Base-by-base conservation (phyloP, 2,329 filamentous ascomycete genomes). In the Gremmenia infestans region DNA sequence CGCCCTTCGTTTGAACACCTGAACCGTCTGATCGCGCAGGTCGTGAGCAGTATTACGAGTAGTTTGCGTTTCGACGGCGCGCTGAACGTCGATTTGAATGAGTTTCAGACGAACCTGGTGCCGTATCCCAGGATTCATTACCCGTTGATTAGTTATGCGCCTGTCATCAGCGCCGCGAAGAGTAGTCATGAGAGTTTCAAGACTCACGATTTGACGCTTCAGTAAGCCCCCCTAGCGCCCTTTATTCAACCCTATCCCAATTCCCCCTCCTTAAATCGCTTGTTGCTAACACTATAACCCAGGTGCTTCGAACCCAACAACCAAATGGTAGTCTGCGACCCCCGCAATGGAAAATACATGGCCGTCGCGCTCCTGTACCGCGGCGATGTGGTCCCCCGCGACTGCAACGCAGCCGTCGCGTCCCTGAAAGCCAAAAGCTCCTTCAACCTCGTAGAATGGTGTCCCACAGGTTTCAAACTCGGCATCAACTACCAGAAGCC, bases 21-120 rank as follows among this genome's bases (percentile, higher is more conserved):
- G 57, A 86, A 87, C 71, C 81, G 82, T 54, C 72, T 87, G 62
- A 85, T 87, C 65, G 82, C 83, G 52, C 83, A 87, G 70, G 83
- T 87, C 55, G 83, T 87, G 63, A 84, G 81, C 72, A 85, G 81
- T 35, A 85, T 87, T 65, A 86, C 83, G 35, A 83, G 82, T 39
- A 83, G 80, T 60, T 73, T 87, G 60, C 78, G 83, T 52, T 87
- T 86, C 60, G 82, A 86, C 65, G 83, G 83, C 65, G 81, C 81
- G 48, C 76, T 87, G 67, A 87, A 87, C 60, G 83, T 87, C 67
- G 83, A 87, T 70, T 70, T 87, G 67, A 83, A 83, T 67, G 83
- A 87, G 69, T 87, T 87, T 76, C 83, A 87, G 73, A 87, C 83
- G 63, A 87, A 87, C 71, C 71, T 87, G 71, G 83, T 86, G 52